phyloP scores from a whole-genome alignment of 2,329 filamentous ascomycete species.

The Fusarium denticulatum region DNA sequence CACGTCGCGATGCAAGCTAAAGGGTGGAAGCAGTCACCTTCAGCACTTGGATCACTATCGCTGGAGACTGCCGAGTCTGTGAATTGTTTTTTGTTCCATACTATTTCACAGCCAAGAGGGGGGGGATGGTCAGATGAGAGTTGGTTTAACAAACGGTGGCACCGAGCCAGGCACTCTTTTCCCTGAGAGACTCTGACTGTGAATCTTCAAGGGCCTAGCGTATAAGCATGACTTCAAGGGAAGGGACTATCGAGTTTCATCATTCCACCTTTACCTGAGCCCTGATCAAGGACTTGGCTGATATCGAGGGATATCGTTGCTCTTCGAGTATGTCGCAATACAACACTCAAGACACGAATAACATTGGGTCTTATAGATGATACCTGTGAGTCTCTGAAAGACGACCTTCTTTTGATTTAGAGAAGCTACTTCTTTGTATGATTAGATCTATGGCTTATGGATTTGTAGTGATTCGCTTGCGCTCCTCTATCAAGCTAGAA shows the following conservation, averaged over 20 bases:
- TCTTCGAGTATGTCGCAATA: background rate
- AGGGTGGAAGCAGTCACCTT: constrained; percentile 8
- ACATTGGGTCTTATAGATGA: background rate
- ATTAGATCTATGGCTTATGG: background rate
- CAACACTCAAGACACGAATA: background rate
- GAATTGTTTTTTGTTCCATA: constrained; percentile 14
- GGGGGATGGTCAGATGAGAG: constrained; percentile 31
- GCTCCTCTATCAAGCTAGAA: background rate
- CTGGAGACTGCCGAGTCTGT: background rate
- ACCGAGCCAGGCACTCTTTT: constrained; percentile 5
- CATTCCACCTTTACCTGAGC: no score
- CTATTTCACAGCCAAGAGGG: constrained; percentile 20
- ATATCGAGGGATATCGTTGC: background rate
- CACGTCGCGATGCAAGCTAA: constrained; percentile 13
- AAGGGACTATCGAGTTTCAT: background rate
- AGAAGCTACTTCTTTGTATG: background rate
- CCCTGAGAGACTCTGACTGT: background rate
- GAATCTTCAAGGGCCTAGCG: background rate
- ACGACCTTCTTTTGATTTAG: background rate
- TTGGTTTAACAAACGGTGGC: constrained; percentile 23
- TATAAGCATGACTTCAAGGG: background rate
- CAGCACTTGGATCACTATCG: background rate
- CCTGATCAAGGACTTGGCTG: background rate
- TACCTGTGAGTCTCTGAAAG: background rate
- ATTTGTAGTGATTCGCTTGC: background rate